A percentile compares a stretch with the other conserved stretches of the same genome.
Conservation (phyloP, 306 rosid species). For the Cucumis melo region DNA sequence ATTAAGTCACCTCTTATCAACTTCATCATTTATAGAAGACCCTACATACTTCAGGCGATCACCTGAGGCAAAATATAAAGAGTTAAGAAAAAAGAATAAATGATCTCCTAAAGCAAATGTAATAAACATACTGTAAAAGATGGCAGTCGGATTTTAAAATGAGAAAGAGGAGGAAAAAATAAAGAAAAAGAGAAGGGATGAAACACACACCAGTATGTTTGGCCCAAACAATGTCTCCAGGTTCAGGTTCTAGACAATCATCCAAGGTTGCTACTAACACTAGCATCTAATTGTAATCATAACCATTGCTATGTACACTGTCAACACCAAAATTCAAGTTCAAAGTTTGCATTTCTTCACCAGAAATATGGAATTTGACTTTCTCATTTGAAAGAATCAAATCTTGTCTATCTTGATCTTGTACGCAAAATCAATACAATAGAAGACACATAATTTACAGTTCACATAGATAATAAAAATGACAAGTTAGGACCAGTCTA, state of each 20-base stretch:
- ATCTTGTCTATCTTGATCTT: conserved; percentile 63
- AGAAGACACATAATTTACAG: neutral
- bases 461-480: too few relatives aligned
- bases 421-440: neutral
- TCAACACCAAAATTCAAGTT: conserved; percentile 44
- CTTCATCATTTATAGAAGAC: too few relatives aligned
- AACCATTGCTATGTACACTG: conserved; percentile 38
- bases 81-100: too few relatives aligned
- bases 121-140: too few relatives aligned
- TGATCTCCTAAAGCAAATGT: too few relatives aligned
- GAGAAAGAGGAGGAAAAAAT: neutral
- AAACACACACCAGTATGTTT: conserved; percentile 79
- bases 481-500: too few relatives aligned
- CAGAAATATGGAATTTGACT: conserved; percentile 59
- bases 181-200: conserved; percentile 2
- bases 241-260: conserved; percentile 71
- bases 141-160: too few relatives aligned
- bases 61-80: too few relatives aligned
- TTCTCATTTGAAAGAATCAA: conserved; percentile 63
- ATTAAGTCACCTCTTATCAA: too few relatives aligned
- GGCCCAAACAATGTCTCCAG: conserved; percentile 94
- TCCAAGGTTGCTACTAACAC: conserved; percentile 90
- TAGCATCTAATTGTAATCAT: conserved; percentile 81
- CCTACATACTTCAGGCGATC: too few relatives aligned
- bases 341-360: conserved; percentile 62